Evolutionary conservation across 352 stramenopile genomes (phyloP).

Genomic region (Phytopythium litorale): DNA sequence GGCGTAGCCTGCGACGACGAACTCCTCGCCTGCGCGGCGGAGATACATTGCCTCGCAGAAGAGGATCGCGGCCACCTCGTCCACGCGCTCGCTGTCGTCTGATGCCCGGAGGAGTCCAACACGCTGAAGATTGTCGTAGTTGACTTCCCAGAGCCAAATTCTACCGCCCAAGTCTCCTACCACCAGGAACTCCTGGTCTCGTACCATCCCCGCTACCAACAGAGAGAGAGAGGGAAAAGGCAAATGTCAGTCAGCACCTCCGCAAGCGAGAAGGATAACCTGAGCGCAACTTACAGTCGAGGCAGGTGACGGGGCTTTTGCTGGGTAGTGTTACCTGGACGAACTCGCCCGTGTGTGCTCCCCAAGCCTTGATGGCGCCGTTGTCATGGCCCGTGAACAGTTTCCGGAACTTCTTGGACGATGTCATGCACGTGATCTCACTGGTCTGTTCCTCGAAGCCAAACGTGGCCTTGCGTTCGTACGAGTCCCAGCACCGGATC

Average conservation of each 20-base stretch:
- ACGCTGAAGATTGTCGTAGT: constrained; percentile 27
- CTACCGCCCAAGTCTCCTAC: constrained; percentile 40
- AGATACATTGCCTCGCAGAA: constrained; percentile 55
- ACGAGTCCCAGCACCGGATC: constrained; percentile 74
- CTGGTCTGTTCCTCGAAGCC: constrained; percentile 63
- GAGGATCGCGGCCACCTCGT: constrained; percentile 43
- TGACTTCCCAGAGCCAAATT: constrained; percentile 56
- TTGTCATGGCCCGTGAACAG: constrained; percentile 59
- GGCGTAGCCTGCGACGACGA: constrained; percentile 51
- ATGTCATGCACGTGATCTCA: constrained; percentile 58
- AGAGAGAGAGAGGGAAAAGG: too few relatives aligned
- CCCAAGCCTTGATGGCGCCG: constrained; percentile 60
- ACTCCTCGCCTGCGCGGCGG: constrained; percentile 33
- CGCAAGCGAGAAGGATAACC: too few relatives aligned
- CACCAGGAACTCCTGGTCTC: constrained; percentile 58
- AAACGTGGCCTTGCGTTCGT: constrained; percentile 57
- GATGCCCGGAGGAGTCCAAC: constrained; percentile 2
- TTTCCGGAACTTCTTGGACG: constrained; percentile 45
- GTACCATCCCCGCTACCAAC: constrained; percentile 34
- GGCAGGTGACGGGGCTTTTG: constrained; percentile 40
- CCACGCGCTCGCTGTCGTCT: constrained; percentile 1
- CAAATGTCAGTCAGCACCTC: not conserved
- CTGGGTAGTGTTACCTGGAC: constrained; percentile 15
- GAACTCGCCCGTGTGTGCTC: constrained; percentile 53
- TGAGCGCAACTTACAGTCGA: constrained; percentile 26